Evolutionary conservation across 768 basidiomycete species (phyloP).

Genomic region (Suillus bovinus): DNA sequence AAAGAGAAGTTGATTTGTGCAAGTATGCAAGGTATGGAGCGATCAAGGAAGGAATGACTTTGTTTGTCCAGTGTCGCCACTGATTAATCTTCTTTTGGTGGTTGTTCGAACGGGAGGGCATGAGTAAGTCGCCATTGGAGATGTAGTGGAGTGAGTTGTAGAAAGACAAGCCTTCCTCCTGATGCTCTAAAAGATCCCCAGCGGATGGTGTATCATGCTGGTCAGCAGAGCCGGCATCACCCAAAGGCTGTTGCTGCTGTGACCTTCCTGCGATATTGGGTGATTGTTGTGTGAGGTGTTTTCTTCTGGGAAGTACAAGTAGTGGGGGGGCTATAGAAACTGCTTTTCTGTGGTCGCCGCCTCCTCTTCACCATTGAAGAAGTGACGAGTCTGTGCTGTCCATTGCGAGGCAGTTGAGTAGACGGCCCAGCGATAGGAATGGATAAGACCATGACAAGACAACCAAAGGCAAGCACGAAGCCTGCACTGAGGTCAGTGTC

Average conservation of each 20-base stretch:
- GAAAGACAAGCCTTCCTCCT: not conserved
- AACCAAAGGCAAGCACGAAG: not conserved
- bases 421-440: not conserved
- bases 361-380: not conserved
- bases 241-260: not conserved
- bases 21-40: conserved; percentile 9
- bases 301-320: not conserved
- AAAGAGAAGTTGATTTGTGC: not conserved
- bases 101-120: not conserved
- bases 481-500: not conserved
- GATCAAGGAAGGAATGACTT: conserved; percentile 5
- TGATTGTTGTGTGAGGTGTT: not conserved
- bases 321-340: not conserved
- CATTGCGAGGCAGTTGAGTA: not conserved
- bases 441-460: not conserved
- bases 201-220: not conserved
- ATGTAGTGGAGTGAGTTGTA: not conserved
- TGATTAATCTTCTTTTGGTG: conserved; percentile 7
- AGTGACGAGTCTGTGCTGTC: not conserved
- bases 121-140: not conserved
- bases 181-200: not conserved
- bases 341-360: not conserved
- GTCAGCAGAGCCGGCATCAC: not conserved
- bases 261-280: not conserved
- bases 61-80: not conserved